Base-by-base conservation (phyloP, 2,329 filamentous ascomycete species). In the Bipolaris sorokiniana region DNA sequence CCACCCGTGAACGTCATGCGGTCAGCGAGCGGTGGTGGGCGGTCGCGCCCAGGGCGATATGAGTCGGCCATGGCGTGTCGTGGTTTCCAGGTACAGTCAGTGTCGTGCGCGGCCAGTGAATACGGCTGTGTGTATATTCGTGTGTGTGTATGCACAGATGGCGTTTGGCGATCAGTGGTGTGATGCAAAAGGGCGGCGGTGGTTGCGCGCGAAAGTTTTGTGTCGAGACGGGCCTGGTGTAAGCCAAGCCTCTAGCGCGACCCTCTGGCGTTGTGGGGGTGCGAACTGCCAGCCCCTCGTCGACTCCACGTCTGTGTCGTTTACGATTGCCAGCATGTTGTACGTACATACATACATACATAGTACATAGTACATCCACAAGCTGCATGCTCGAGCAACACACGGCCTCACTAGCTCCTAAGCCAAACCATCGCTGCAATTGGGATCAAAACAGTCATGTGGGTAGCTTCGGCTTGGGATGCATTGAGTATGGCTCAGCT, bases 1-100 rank as follows among this genome's bases (percentile, higher is more conserved):
- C 63, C 61, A 36, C 68, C 69, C 34, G 53, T 65, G 44, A 74
- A 75, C 3, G 71, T 71, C 57, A 73, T 67, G 61, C 72, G 70
- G 54, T 69, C 64, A 52, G 60, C 58, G 26, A 71, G 65, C 38
- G 64, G 47, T 34, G 56, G 57, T 55, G 63, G 57, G 58, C 61
- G 61, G 44, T 62, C 62, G 62, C 63, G 68, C 48, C 56, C 56
- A 18, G 65, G 69, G 49, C 69, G 69, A 58, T 73, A 72, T 3
- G 70, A 66, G 48, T 72, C 69, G 9, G 34, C 65, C 68, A 71
- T 71, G 13, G 26, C 51, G 31, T 50, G 44, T 48, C 44, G 31
- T 47, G 53, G 52, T 56, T 53, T 38, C 45, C 42, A 48, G 44
- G 40, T 49, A 40, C 49, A 47, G 7, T 58, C 58, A 20, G 49